Base-by-base conservation (phyloP, 2,329 filamentous ascomycete genomes). In the Talaromyces verruculosus region DNA sequence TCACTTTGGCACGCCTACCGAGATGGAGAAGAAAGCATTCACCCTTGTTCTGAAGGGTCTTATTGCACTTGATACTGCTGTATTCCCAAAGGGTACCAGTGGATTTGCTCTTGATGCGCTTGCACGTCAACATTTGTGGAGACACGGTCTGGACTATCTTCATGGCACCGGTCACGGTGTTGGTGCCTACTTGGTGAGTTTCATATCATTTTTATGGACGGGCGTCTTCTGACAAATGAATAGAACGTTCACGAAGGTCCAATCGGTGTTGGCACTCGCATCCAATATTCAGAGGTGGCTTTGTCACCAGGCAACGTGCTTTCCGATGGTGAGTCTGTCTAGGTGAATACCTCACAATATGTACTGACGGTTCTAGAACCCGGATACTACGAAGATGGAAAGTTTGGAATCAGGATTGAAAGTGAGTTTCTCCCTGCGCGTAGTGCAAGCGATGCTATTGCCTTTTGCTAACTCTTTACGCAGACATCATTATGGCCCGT, bases 101-200 rank as follows among this genome's bases (percentile, higher is more conserved):
- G 95, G 95, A 1, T 98, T 93, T 78, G 93, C 94, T 5, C 84
- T 99, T 39, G 95, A 99, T 77, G 86, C 87, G 6, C 82, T 98
- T 63, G 95, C 95, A 15, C 89, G 95, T 65, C 95, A 99, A 73
- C 91, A 91, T 74, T 84, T 99, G 67, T 99, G 95, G 95, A 90
- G 91, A 74, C 85, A 94, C 73, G 95, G 95, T 0, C 84, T 99
- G 13, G 95, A 99, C 76, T 99, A 97, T 79, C 88, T 95, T 43
- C 95, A 99, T 76, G 95, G 95, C 65, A 99, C 95, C 4, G 95
- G 95, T 10, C 95, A 99, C 76, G 95, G 95, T 51, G 91, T 99
- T 41, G 95, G 95, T 33, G 97, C 93, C 1, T 99, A 90, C 79
- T 82, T 99, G 71, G 81, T 82, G 75, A 70, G 67, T 39, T 5